Evolutionary conservation across 257 asterid species (phyloP), one percentile per base, ranked within the genome.

Genomic region (Datura wrightii): DNA sequence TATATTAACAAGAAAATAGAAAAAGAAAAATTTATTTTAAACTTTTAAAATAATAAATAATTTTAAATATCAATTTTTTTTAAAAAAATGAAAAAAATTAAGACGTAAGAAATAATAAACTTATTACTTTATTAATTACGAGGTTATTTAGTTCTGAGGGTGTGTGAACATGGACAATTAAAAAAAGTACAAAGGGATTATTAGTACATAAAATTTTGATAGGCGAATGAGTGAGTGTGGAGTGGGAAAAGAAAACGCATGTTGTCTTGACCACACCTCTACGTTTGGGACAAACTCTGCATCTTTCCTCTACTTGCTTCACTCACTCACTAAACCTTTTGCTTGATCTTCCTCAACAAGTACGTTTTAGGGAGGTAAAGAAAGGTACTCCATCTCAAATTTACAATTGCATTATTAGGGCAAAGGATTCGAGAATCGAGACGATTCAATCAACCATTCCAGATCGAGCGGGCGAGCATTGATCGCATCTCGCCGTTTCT

Each of bases 391-490:
- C 48, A 36, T 69, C 48, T 39, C 36, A 69, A 54, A 14, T 54
- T 13, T 34, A 5, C 2, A 5, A 78, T 52, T 31, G 34, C 19
- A 78, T 78, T 78, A 15, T 78, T 78, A 52, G 82, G 82, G 46
- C 82, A 52, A 78, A 52, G 60, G 81, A 74, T 74, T 74, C 19
- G 63, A 56, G 31, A 56, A 56, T 16, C 63, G 63, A 56, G 63
- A 59, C 66, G 36, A 59, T 31, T 5, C 8, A 76, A 31, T 34
- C 44, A 34, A 15, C 15, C 48, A 31, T 78, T 78, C 9, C 82
- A 78, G 82, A 78, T 78, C 82, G 82, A 50, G 46, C 48, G 81
- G 24, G 60, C 60, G 44, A 74, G 60, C 81, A 24, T 48, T 74
- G 81, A 74, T 50, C 81, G 42, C 81, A 74, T 74, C 24, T 74